Evolutionary conservation across 495 filamentous ascomycete genomes (phyloP).

Genomic region (Cryomyces antarcticus): DNA sequence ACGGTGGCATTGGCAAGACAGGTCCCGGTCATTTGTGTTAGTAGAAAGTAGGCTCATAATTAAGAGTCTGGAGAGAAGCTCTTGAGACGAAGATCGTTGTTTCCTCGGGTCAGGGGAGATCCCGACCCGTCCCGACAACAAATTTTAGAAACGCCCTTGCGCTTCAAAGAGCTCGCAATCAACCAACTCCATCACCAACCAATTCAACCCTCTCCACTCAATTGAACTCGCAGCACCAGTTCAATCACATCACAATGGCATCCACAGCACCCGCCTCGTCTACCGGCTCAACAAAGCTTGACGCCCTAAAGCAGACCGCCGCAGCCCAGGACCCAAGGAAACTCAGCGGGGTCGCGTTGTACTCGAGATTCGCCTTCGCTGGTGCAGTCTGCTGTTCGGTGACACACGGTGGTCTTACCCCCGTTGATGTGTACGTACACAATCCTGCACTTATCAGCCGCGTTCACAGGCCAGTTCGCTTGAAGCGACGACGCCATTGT

Average conservation of each 20-base stretch:
- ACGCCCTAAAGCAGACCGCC: constrained; percentile 16
- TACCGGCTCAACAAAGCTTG: constrained; percentile 20
- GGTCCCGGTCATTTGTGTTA: no score
- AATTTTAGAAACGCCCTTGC: no score
- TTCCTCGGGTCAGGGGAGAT: no score
- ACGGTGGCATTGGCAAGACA: no score
- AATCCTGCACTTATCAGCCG: no score
- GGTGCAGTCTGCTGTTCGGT: constrained; percentile 87
- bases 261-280: constrained; percentile 12
- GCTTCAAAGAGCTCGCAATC: no score
- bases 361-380: constrained; percentile 68
- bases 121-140: no score
- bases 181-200: background rate
- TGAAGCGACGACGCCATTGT: no score
- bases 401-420: constrained; percentile 81
- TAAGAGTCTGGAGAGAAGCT: no score
- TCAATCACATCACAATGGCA: constrained; percentile 2
- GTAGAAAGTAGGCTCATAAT: no score
- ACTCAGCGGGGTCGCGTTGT: constrained; percentile 20
- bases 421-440: constrained; percentile 85
- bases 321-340: constrained; percentile 14
- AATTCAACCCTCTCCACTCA: background rate
- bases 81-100: no score
- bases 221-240: background rate
- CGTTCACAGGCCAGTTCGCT: no score